Evolutionary conservation across 2,329 filamentous ascomycete species (phyloP), one percentile per base, ranked within the genome.

Genomic region (Furcasterigmium furcatum): DNA sequence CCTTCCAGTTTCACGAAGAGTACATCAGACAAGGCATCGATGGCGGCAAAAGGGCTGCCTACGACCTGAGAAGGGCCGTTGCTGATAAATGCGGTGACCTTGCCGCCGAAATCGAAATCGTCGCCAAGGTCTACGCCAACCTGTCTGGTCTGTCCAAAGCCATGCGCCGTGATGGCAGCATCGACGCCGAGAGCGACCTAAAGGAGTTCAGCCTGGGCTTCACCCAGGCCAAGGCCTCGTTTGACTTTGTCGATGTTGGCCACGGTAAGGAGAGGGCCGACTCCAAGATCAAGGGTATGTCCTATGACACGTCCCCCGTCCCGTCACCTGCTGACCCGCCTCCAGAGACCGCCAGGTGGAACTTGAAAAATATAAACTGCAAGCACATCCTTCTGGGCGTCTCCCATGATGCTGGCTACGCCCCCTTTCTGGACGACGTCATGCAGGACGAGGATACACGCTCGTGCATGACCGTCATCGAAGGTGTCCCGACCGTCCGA

Each of bases 161-260:
- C 19, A 68, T 84, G 67, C 63, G 64, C 38, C 67, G 69, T 13
- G 70, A 76, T 49, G 75, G 74, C 40, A 65, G 62, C 42, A 55
- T 80, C 27, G 65, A 68, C 12, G 70, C 58, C 46, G 61, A 70
- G 29, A 58, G 58, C n/a, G 66, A 72, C 34, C 62, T 84, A 20
- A 73, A 67, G 47, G 73, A 84, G 41, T 86, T 85, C 63, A 71
- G 73, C 21, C 56, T 72, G 47, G 82, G 77, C 30, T 85, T 84
- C 65, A 82, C 75, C 41, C 79, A 81, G 59, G 73, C 70, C 48
- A 74, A 74, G 51, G 70, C 77, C 9, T 74, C 73, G 10, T 83
- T 84, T 65, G 79, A 85, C 59, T 85, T 84, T 65, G 67, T 84
- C 46, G 80, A 85, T 55, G 73, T 85, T 44, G 80, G 81, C 27